Conservation (phyloP, 331 rosid genomes). For the Prunus yedoensis region DNA sequence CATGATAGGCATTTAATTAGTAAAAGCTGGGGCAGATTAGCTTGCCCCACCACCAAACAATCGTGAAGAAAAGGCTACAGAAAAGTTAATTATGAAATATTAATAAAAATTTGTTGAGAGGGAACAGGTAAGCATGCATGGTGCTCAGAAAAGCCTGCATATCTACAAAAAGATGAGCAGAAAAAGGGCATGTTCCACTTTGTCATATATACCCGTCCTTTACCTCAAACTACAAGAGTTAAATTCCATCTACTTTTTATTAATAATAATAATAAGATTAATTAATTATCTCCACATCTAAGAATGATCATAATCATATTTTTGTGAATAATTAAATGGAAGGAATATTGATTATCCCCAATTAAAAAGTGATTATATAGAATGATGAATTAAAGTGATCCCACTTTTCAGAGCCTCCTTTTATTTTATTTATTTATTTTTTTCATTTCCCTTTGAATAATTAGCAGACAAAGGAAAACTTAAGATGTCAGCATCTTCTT, state of each 20-base stretch:
- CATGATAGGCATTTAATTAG: conserved; percentile 10
- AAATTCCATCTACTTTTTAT: conserved; percentile 17
- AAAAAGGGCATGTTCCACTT: conserved; percentile 53
- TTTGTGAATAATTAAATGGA: conserved; percentile 15
- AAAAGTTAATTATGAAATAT: conserved; percentile 38
- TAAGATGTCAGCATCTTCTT: conserved; percentile 61
- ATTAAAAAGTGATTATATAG: neutral
- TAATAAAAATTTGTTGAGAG: conserved; percentile 35
- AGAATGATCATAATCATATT: conserved; percentile 23
- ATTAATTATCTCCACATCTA: neutral
- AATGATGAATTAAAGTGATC: conserved; percentile 11
- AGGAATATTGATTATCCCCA: conserved; percentile 22
- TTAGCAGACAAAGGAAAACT: conserved; percentile 37
- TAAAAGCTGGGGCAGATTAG: conserved; percentile 31
- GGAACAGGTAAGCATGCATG: conserved; percentile 76
- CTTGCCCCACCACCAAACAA: conserved; percentile 36
- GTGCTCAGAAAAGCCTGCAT: conserved; percentile 64
- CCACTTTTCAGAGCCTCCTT: conserved; percentile 12
- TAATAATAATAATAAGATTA: neutral
- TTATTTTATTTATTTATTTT: neutral
- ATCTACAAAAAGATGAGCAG: conserved; percentile 62
- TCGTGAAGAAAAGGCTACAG: conserved; percentile 23
- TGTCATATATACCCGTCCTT: conserved; percentile 43
- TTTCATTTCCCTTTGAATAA: conserved; percentile 28
- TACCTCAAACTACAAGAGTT: conserved; percentile 26